Evolutionary conservation across 176 grass and related monocot species (phyloP).

Genomic region (Aegilops speltoides): DNA sequence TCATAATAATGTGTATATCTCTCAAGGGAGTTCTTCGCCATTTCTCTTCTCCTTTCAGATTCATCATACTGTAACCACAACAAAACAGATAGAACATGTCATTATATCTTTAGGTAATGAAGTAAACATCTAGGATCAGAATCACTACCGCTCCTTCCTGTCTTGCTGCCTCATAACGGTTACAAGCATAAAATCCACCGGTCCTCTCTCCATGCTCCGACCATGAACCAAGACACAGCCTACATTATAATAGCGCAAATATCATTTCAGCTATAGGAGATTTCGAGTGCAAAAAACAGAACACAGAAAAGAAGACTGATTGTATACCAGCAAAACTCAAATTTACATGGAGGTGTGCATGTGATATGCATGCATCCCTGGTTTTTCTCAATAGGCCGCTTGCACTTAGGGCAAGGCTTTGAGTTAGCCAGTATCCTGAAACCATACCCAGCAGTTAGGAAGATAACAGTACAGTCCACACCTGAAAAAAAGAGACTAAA

Average conservation of each 20-base stretch:
- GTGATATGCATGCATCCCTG: conserved; percentile 99
- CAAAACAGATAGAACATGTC: conserved; percentile 23
- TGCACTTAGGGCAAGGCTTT: conserved; percentile 98
- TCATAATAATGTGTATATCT: conserved; percentile 99
- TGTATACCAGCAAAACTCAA: conserved; percentile 99
- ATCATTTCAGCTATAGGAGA: conserved; percentile 7
- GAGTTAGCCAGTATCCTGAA: conserved; percentile 98
- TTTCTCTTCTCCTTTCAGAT: conserved; percentile 99
- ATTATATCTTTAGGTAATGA: conserved; percentile 1
- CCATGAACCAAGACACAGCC: conserved; percentile 98
- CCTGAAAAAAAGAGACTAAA: neutral
- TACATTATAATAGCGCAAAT: conserved; percentile 32
- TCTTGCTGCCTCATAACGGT: conserved; percentile 96
- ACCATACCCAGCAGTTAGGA: conserved; percentile 26
- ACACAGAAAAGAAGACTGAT: neutral
- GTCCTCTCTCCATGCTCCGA: conserved; percentile 98
- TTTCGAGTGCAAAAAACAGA: conserved; percentile 26
- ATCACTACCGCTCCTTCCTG: conserved; percentile 96
- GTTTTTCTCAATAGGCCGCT: conserved; percentile 98
- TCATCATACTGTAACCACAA: conserved; percentile 83
- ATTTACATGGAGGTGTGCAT: conserved; percentile 99
- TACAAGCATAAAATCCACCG: conserved; percentile 99
- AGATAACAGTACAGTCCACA: conserved; percentile 13
- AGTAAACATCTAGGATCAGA: conserved; percentile 23
- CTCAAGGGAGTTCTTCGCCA: conserved; percentile 99